Conservation (phyloP, 1,284 basidiomycete genomes). For the Grifola frondosa region DNA sequence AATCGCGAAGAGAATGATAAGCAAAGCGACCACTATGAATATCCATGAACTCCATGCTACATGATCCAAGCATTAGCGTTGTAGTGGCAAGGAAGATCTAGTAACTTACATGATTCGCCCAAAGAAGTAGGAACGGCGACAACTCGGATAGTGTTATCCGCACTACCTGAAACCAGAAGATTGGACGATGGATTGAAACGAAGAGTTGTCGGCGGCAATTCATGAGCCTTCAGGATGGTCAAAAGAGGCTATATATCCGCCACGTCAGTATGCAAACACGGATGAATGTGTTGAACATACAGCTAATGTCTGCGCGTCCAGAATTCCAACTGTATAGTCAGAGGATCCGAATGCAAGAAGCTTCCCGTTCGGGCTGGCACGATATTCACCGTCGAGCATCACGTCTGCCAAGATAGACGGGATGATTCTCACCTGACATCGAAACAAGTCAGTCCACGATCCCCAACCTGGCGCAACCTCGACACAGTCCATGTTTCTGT, state of each 20-base stretch:
- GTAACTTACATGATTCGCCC: slow-evolving; percentile 56
- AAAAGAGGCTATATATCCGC: slow-evolving; percentile 67
- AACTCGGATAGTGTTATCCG: slow-evolving; percentile 87
- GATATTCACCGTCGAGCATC: too few species aligned
- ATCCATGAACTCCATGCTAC: slow-evolving; percentile 36
- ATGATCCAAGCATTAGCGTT: too few species aligned
- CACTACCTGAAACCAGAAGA: slow-evolving; percentile 89
- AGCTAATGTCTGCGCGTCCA: slow-evolving; percentile 79
- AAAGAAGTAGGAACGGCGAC: slow-evolving; percentile 69
- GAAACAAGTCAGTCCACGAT: slow-evolving; percentile 82
- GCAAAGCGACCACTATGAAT: slow-evolving; percentile 34
- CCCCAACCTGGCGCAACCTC: slow-evolving; percentile 64
- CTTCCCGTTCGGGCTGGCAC: slow-evolving; percentile 71
- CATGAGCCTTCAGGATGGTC: slow-evolving; percentile 90
- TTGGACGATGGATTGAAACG: slow-evolving; percentile 83
- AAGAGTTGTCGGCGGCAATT: slow-evolving; percentile 90
- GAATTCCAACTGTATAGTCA: slow-evolving; percentile 81
- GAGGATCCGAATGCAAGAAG: slow-evolving; percentile 87
- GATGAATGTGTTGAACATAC: slow-evolving; percentile 47
- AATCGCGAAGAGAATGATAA: slow-evolving; percentile 37
- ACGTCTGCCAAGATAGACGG: too few species aligned
- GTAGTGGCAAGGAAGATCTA: too few species aligned
- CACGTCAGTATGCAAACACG: neutral
- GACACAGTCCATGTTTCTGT: slow-evolving; percentile 54
- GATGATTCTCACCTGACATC: slow-evolving; percentile 68